Percentiles rank a stretch among this genome's conserved stretches.
Conservation (phyloP, 2,329 filamentous ascomycete species). For the Epichloe festucae region DNA sequence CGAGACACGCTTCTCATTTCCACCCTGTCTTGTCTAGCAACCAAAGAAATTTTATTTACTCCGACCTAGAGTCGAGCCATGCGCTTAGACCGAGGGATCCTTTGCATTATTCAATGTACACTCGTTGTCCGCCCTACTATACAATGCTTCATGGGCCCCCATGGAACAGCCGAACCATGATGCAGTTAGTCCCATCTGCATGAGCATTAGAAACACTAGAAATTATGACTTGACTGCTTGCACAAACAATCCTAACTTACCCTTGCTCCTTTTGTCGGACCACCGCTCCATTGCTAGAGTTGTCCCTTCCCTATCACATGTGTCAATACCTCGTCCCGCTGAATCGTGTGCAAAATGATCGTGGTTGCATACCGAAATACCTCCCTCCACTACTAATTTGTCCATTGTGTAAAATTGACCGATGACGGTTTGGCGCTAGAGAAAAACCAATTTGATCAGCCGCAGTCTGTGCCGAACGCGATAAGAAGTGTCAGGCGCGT, state of each 20-base stretch:
- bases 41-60: not conserved
- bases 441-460: conserved; percentile 3
- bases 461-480: conserved; percentile 4
- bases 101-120: conserved; percentile 3
- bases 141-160: conserved; percentile 3
- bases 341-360: not conserved
- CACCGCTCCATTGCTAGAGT: conserved; percentile 51
- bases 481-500: no score
- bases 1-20: not conserved
- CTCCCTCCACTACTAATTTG: conserved; percentile 77
- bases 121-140: not conserved
- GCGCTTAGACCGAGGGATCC: not conserved
- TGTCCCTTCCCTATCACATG: conserved; percentile 50
- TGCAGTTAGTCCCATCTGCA: conserved; percentile 6
- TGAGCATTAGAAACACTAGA: not conserved
- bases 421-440: conserved; percentile 81
- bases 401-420: conserved; percentile 93
- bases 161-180: not conserved
- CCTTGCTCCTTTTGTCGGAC: conserved; percentile 68
- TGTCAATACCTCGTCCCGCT: not conserved
- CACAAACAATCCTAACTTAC: conserved; percentile 31
- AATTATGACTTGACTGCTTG: no score
- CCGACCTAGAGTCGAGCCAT: not conserved
- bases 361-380: conserved; percentile 49
- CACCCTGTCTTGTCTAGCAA: not conserved